Evolutionary conservation across 768 basidiomycete species (phyloP), one percentile per base, ranked within the genome.

Genomic region (Daedaleopsis nitida): DNA sequence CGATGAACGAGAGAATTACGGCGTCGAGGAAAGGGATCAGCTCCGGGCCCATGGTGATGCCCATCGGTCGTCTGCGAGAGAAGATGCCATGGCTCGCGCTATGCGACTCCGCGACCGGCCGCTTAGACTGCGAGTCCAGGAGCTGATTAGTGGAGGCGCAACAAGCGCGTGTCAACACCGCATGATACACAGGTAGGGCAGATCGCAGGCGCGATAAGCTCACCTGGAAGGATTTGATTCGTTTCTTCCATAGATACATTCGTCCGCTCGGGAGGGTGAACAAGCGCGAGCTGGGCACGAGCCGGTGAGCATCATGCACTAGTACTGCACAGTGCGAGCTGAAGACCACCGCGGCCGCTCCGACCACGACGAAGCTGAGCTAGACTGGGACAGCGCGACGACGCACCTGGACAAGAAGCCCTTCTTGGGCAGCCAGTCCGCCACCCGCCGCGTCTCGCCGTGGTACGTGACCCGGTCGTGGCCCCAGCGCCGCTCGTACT

Each of bases 21-120:
- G 52, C 52, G 14, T 53, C 52, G 12, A 53, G 52, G 34, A 39
- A 37, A 13, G 52, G 52, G 37, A 53, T 37, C n/a, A 38, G n/a
- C 37, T 53, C 52, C 6, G 17, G n/a, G 16, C 8, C 12, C 13
- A 53, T 21, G 35, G 11, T 12, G 34, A 53, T 23, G n/a, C 37
- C 35, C 17, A 53, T 19, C 23, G 13, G 8, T 9, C 52, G 35
- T 34, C 19, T 12, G 9, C 11, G 17, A 10, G 52, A 38, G 37
- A 53, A 53, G 19, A 42, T 9, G 5, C 52, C 52, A 11, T n/a
- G n/a, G n/a, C 52, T 37, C 10, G n/a, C n/a, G n/a, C 37, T 35
- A 14, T 37, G 52, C 9, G 35, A n/a, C n/a, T 39, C n/a, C 10
- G 52, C 52, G 16, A 38, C 52, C 19, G 13, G 10, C 19, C 13